These are phyloP conservation scores for Lachnellula arida DNA, from an alignment of 2,329 filamentous ascomycete species.

Conservation along the genomic window DNA sequence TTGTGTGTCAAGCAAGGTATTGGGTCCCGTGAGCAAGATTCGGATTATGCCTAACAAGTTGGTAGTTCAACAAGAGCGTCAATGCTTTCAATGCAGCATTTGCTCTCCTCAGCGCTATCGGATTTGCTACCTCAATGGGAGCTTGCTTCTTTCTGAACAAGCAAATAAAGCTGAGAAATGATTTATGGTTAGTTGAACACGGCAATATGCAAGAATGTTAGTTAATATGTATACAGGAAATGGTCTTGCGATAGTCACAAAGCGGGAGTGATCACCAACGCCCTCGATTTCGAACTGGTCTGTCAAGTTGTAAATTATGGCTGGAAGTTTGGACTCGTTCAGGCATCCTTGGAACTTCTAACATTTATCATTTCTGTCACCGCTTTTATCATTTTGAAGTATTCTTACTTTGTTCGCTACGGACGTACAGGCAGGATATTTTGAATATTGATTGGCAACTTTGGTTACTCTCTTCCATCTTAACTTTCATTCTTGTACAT, in stretches of 20 bases:
- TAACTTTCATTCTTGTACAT: slow-evolving; percentile 4
- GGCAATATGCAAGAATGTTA: background rate
- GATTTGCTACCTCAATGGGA: slow-evolving; percentile 19
- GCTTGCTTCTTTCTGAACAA: slow-evolving; percentile 17
- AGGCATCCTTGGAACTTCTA: slow-evolving; percentile 20
- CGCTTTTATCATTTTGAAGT: slow-evolving; percentile 17
- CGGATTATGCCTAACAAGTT: slow-evolving; percentile 10
- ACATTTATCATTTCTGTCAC: slow-evolving; percentile 17
- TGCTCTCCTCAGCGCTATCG: slow-evolving; percentile 14
- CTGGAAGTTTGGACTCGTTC: slow-evolving; percentile 22
- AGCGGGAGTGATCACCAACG: slow-evolving; percentile 11
- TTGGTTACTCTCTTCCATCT: background rate
- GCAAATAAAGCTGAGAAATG: slow-evolving; percentile 8
- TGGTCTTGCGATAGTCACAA: slow-evolving; percentile 20
- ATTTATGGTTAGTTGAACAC: slow-evolving; percentile 14
- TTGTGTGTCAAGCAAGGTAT: slow-evolving; percentile 18
- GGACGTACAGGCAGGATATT: slow-evolving; percentile 14
- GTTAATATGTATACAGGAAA: slow-evolving; percentile 10
- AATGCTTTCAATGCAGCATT: slow-evolving; percentile 17
- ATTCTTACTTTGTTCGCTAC: slow-evolving; percentile 14
- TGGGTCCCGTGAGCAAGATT: background rate
- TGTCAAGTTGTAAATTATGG: slow-evolving; percentile 17
- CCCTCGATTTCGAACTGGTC: slow-evolving; percentile 17
- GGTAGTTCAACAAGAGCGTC: slow-evolving; percentile 16
- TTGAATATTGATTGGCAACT: background rate